Conservation (phyloP, 2,329 filamentous ascomycete species). For the Stemphylium lycopersici region DNA sequence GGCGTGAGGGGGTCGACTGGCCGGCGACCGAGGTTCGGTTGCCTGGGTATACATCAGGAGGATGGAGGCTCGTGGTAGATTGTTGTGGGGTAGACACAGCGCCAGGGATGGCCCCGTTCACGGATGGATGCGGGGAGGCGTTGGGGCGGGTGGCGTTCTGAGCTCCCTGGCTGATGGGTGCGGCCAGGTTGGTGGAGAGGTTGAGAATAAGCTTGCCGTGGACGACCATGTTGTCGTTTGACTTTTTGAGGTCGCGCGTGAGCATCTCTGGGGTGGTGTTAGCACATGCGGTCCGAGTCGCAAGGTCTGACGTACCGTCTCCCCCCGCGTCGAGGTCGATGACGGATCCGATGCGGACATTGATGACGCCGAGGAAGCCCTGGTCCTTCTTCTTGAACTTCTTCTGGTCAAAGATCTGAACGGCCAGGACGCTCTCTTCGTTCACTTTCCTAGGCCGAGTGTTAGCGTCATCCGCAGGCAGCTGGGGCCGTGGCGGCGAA, state of each 20-base stretch:
- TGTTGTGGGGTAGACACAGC: slow-evolving; percentile 49
- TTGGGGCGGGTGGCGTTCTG: slow-evolving; percentile 48
- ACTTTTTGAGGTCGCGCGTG: slow-evolving; percentile 95
- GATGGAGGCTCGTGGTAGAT: slow-evolving; percentile 47
- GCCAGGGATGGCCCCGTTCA: slow-evolving; percentile 44
- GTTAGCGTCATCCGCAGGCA: slow-evolving; percentile 30
- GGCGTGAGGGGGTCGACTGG: slow-evolving; percentile 34
- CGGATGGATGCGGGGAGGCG: slow-evolving; percentile 44
- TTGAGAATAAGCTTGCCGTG: slow-evolving; percentile 98
- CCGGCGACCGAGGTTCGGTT: slow-evolving; percentile 35
- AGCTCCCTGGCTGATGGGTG: slow-evolving; percentile 66
- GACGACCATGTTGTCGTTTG: slow-evolving; percentile 95
- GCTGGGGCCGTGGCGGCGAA: slow-evolving; percentile 1
- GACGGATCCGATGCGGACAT: slow-evolving; percentile 91
- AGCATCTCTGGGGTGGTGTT: slow-evolving; percentile 76
- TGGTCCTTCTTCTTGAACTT: slow-evolving; percentile 99
- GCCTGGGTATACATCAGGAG: slow-evolving; percentile 46
- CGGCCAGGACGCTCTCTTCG: slow-evolving; percentile 94
- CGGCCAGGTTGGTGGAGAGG: slow-evolving; percentile 84
- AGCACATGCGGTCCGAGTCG: slow-evolving; percentile 21
- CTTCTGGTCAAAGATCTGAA: slow-evolving; percentile 99
- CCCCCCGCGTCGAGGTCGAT: slow-evolving; percentile 88
- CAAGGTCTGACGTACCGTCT: slow-evolving; percentile 70
- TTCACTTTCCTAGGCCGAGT: slow-evolving; percentile 73
- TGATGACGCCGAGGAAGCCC: slow-evolving; percentile 96